These are phyloP conservation scores for Simmondsia chinensis DNA, from an alignment of 148 eudicot species.

Conservation along the genomic window DNA sequence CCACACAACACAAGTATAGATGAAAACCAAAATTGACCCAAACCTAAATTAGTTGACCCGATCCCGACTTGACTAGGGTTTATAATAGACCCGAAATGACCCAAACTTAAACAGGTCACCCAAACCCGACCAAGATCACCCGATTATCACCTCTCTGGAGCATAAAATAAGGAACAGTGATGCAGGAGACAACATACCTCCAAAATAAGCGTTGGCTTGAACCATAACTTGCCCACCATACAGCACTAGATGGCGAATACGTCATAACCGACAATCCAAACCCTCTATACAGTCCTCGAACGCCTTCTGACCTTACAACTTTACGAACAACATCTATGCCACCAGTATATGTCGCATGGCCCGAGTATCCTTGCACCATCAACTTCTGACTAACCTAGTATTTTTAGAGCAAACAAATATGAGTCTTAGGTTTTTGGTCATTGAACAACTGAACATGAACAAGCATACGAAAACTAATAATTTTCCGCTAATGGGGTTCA, in stretches of 20 bases:
- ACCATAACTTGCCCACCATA: constrained; percentile 99
- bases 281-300: constrained; percentile 89
- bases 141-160: no score
- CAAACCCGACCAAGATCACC: no score
- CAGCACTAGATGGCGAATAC: constrained; percentile 96
- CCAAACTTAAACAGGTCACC: no score
- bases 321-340: constrained; percentile 90
- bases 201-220: constrained; percentile 95
- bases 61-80: no score
- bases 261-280: constrained; percentile 91
- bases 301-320: constrained; percentile 73
- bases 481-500: no score
- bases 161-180: background rate
- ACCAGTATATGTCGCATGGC: constrained; percentile 80
- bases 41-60: no score
- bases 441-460: background rate
- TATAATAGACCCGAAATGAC: no score
- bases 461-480: background rate
- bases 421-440: background rate
- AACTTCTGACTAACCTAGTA: constrained; percentile 85
- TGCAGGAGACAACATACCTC: constrained; percentile 40
- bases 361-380: constrained; percentile 99
- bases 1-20: no score
- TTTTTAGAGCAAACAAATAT: background rate
- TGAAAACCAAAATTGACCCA: no score